phyloP scores from a whole-genome alignment of 2,329 filamentous ascomycete species.

The Geoglossum cookeanum region DNA sequence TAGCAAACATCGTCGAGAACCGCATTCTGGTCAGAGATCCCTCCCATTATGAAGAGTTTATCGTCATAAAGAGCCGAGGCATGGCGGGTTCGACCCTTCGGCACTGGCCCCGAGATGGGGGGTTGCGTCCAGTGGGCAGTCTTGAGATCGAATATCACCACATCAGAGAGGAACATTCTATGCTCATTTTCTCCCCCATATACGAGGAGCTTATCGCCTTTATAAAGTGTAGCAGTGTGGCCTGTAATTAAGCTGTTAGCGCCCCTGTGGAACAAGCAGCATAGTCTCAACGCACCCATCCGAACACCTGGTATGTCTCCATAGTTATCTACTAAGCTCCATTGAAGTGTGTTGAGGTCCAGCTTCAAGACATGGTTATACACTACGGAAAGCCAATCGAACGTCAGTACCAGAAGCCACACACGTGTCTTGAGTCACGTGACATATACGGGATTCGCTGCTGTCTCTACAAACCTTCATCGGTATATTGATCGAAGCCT shows the following conservation, averaged over 20 bases:
- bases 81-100: constrained; percentile 79
- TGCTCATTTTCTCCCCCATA: constrained; percentile 98
- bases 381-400: constrained; percentile 26
- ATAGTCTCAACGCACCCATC: constrained; percentile 48
- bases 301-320: constrained; percentile 92
- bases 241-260: constrained; percentile 29
- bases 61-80: constrained; percentile 90
- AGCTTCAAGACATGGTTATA: constrained; percentile 93
- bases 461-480: constrained; percentile 42
- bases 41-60: constrained; percentile 87
- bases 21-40: constrained; percentile 84
- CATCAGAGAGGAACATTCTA: constrained; percentile 80
- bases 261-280: constrained; percentile 4
- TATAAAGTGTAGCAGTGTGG: constrained; percentile 85
- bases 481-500: constrained; percentile 95
- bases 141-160: constrained; percentile 89
- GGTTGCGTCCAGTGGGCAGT: constrained; percentile 93
- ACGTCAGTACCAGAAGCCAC: not conserved
- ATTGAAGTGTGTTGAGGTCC: constrained; percentile 73
- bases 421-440: not conserved
- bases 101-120: constrained; percentile 63
- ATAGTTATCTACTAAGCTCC: constrained; percentile 95
- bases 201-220: constrained; percentile 86
- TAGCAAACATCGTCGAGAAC: constrained; percentile 95
- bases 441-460: not conserved